phyloP scores from a whole-genome alignment of 345 rosid genomes.

The Populus tremula region DNA sequence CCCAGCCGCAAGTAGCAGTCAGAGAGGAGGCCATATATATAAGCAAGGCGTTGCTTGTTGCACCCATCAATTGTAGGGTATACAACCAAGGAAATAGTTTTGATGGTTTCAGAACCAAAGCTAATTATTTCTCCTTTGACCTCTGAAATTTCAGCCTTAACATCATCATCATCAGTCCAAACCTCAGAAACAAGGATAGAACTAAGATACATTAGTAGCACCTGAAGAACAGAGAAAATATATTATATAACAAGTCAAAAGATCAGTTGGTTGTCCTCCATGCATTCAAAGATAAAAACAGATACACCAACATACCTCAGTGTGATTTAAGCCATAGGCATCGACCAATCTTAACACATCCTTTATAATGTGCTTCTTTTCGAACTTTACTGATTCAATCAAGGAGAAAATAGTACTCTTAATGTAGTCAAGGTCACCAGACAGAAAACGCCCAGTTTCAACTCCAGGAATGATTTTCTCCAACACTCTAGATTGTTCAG shows the following conservation, averaged over 20 bases:
- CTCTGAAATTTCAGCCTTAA: conserved; percentile 63
- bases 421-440: conserved; percentile 68
- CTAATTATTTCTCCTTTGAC: conserved; percentile 58
- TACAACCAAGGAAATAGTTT: conserved; percentile 47
- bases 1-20: conserved; percentile 65
- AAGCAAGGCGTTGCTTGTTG: conserved; percentile 77
- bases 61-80: conserved; percentile 83
- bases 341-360: conserved; percentile 61
- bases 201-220: conserved; percentile 55
- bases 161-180: conserved; percentile 83
- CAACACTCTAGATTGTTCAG: conserved; percentile 74
- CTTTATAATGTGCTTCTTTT: conserved; percentile 72
- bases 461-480: conserved; percentile 88
- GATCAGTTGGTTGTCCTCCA: not conserved
- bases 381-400: conserved; percentile 61
- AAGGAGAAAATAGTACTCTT: conserved; percentile 51
- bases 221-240: conserved; percentile 40
- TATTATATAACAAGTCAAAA: not conserved
- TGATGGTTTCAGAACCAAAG: conserved; percentile 61
- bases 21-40: conserved; percentile 66
- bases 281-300: not conserved
- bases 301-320: conserved; percentile 50
- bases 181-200: conserved; percentile 69
- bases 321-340: conserved; percentile 55
- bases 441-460: conserved; percentile 72